Base-by-base conservation (phyloP, 768 basidiomycete genomes). In the Tulasnella sp. region DNA sequence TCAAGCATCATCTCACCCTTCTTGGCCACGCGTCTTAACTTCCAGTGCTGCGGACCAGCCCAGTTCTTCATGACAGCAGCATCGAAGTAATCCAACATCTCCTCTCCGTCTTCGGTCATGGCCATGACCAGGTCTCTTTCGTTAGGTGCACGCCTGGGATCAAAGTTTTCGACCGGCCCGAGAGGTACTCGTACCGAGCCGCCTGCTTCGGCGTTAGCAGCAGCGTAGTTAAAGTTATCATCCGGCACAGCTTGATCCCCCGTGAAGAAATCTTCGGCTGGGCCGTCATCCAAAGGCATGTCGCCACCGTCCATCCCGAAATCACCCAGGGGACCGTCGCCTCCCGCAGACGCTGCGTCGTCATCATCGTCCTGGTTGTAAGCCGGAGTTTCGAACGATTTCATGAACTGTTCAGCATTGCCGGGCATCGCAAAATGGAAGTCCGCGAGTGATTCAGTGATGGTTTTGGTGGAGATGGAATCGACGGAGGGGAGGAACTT, bases 21-120 rank as follows among this genome's bases (percentile, higher is more conserved):
- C 64, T 73, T 74, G 5, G 74, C 67, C n/a, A 65, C 65, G 17
- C 66, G 70, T 36, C 91, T 83, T 77, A 98, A 80, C 79, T 96
- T 98, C 96, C 97, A 99, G 78, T 99, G 97, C 80, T 98, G 94
- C 8, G 95, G 95, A 0, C 97, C 97, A 3, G 97, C 97, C 97
- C 97, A 99, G 76, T 96, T 96, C 84, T 92, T 96, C 76, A 89
- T 83, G 77, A 91, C 85, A 74, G 83, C 87, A 77, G 89, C 86
- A 79, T 98, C 95, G 78, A 98, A 97, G 79, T 96, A 97, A 77
- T 95, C 94, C 78, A 90, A 82, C 80, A 90, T 85, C 22, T 81
- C 83, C 5, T 84, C 86, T 1, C 83, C 85, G 72, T 91, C 87
- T 72, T 84, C 86, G 3, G 87, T 87, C 88, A 97, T 91, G 0